Evolutionary conservation across 352 stramenopile species (phyloP), one percentile per base, ranked within the genome.

Genomic region (Blastocystis sp.): DNA sequence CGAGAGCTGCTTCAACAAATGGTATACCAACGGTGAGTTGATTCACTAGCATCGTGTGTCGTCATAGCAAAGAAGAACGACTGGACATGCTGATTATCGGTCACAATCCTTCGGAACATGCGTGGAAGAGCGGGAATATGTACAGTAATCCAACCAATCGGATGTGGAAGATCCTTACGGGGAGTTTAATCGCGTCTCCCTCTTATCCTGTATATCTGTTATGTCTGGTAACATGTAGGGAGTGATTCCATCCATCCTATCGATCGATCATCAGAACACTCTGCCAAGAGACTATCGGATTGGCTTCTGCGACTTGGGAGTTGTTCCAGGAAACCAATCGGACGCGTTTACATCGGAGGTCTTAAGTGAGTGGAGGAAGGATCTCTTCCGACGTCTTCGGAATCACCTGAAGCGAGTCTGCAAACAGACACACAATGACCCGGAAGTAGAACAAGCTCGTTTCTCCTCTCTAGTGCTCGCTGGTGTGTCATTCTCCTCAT

Each of bases 21-120:
- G 57, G 75, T 84, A 84, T 76, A 9, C 3, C 8, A 49, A 59
- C 14, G 18, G 24, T 64, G 36, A 34, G 27, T 42, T 85, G 49
- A 48, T 44, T 73, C 0, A 18, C 40, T 72, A 88, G 86, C 48
- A 24, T 11, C 32, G 44, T 65, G 65, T 95, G 92, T 85, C 69
- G 51, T 44, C 92, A 95, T 87, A 89, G 89, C 65, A 77, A 57
- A 4, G 92, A 94, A 67, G 84, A 75, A 4, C 89, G 90, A 27
- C 88, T 95, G 44, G 89, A 90, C 7, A 86, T 95, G 44, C 88
- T 95, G 49, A 91, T 95, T 76, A 90, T 94, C 0, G 92, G 92
- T 0, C 92, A 94, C 88, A 95, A 95, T 67, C 92, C 92, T 8
- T 94, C 91, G 0, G 91, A 94, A 44, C 91, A 94, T 89, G 92